Evolutionary conservation across 352 stramenopile genomes (phyloP).

Genomic region (Phytophthora meadii): DNA sequence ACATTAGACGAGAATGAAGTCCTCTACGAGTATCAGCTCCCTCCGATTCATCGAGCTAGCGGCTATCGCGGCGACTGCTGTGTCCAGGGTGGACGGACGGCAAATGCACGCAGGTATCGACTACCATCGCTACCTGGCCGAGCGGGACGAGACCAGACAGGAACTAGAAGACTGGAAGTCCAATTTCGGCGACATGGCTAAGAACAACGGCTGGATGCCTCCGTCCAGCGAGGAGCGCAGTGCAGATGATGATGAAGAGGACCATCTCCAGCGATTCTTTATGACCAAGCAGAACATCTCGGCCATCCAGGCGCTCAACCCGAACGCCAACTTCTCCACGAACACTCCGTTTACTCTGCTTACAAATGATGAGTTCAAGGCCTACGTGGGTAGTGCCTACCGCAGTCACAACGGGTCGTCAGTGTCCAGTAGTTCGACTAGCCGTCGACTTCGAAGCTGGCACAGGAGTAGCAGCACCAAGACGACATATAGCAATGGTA

Average conservation of each 20-base stretch:
- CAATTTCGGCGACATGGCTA: constrained; percentile 35
- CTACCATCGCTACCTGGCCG: constrained; percentile 48
- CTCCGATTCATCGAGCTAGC: constrained; percentile 16
- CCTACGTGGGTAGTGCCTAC: constrained; percentile 44
- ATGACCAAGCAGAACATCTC: constrained; percentile 54
- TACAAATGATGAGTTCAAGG: constrained; percentile 58
- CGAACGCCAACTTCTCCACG: constrained; percentile 53
- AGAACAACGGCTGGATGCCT: constrained; percentile 44
- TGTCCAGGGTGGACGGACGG: constrained; percentile 19
- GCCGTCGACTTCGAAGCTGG: constrained; percentile 30
- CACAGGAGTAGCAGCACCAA: constrained; percentile 33
- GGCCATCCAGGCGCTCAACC: constrained; percentile 43
- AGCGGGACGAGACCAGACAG: constrained; percentile 34
- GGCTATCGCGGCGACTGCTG: constrained; percentile 12
- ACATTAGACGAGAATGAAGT: constrained; percentile 15
- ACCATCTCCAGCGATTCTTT: constrained; percentile 54
- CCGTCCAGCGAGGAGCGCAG: constrained; percentile 34
- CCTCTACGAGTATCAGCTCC: not conserved
- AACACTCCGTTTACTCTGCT: constrained; percentile 65
- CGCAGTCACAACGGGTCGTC: constrained; percentile 22
- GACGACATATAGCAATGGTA: constrained; percentile 28
- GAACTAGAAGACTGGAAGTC: constrained; percentile 45
- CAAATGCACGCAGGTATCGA: constrained; percentile 50
- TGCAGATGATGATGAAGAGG: constrained; percentile 42
- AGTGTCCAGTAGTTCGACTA: constrained; percentile 9